phyloP scores from a whole-genome alignment of 768 basidiomycete genomes.

The Lentinus tigrinus region DNA sequence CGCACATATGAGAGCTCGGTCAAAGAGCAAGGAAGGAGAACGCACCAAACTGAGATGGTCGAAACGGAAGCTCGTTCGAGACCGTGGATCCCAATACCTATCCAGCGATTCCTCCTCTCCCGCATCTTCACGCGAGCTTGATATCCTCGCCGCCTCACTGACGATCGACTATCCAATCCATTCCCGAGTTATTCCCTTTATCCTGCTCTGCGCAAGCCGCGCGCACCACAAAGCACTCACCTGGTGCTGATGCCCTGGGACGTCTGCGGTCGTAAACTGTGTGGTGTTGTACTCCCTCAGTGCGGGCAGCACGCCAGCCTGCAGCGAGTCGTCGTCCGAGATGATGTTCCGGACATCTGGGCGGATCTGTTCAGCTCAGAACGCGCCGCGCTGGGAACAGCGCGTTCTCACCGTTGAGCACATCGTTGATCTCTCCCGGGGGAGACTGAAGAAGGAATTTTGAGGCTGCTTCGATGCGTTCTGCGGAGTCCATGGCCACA shows the following conservation, averaged over 20 bases:
- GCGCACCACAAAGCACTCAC: conserved; percentile 41
- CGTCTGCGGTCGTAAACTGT: conserved; percentile 85
- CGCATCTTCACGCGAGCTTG: conserved; percentile 15
- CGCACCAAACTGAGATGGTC: conserved; percentile 83
- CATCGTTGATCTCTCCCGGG: conserved; percentile 96
- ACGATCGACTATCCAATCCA: conserved; percentile 64
- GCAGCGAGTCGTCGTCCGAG: conserved; percentile 80
- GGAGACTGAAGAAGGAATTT: conserved; percentile 86
- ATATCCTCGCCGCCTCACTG: conserved; percentile 64
- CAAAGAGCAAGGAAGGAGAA: conserved; percentile 12
- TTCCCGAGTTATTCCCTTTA: not conserved
- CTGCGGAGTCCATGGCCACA: conserved; percentile 51
- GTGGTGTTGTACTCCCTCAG: conserved; percentile 82
- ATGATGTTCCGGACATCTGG: conserved; percentile 90
- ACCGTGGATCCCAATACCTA: conserved; percentile 82
- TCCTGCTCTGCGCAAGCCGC: not conserved
- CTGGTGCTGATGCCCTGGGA: conserved; percentile 75
- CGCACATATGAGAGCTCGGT: not conserved
- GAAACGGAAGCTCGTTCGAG: conserved; percentile 75
- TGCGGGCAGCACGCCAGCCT: conserved; percentile 74
- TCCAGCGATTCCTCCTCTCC: conserved; percentile 48
- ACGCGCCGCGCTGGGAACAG: not conserved
- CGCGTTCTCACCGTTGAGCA: conserved; percentile 70
- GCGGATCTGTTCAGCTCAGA: conserved; percentile 5
- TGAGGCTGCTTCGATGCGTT: conserved; percentile 71